Evolutionary conservation across 768 basidiomycete species (phyloP).

Genomic region (Trametes sanguinea): DNA sequence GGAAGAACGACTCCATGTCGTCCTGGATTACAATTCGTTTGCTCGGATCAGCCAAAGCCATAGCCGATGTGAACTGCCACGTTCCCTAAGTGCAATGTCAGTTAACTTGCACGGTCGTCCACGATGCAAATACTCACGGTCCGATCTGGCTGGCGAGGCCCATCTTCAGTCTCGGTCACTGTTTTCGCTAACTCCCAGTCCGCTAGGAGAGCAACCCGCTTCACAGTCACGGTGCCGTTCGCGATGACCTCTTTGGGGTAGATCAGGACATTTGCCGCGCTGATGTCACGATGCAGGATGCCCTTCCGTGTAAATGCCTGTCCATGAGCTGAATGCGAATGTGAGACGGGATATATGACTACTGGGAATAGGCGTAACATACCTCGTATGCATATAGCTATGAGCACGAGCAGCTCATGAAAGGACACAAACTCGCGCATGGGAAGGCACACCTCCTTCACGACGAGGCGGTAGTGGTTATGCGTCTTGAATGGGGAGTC

Average conservation of each 20-base stretch:
- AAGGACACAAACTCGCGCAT: background rate
- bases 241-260: background rate
- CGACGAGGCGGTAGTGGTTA: constrained; percentile 14
- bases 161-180: background rate
- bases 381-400: background rate
- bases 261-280: constrained; percentile 13
- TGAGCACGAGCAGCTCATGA: background rate
- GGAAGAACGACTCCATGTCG: constrained; percentile 18
- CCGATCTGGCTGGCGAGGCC: constrained; percentile 8
- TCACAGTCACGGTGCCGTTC: background rate
- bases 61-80: constrained; percentile 14
- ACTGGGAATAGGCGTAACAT: background rate
- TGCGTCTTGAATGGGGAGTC: constrained; percentile 7
- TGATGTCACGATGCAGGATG: constrained; percentile 14
- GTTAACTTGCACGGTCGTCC: background rate
- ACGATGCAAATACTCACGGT: background rate
- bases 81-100: background rate
- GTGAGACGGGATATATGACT: background rate
- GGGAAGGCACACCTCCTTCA: constrained; percentile 7
- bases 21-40: constrained; percentile 1
- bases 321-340: background rate
- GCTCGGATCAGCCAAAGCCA: background rate
- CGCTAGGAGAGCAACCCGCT: background rate
- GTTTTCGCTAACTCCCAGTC: constrained; percentile 16
- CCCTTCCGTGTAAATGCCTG: background rate